A percentile compares a stretch with the other conserved stretches of the same genome.
Evolutionary conservation across 1,139 yeast genomes (phyloP).

Genomic region (Pneumocystis carinii): DNA sequence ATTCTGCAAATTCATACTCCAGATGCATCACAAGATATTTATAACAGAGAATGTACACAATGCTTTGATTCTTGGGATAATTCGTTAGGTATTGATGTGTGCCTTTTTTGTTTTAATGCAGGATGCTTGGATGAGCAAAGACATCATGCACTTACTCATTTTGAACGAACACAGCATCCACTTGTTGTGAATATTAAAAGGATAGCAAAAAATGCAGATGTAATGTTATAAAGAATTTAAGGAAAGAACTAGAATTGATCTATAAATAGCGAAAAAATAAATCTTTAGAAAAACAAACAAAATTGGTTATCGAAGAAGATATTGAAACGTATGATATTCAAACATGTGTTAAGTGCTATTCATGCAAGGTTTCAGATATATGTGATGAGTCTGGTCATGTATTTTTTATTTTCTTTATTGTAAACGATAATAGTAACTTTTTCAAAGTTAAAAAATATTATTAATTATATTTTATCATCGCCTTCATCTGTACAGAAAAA

Average conservation of each 20-base stretch:
- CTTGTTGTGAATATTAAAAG: slow-evolving; percentile 44
- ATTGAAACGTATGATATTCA: slow-evolving; percentile 47
- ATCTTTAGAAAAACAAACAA: slow-evolving; percentile 42
- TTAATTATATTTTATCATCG: slow-evolving; percentile 41
- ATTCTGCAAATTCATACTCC: background rate
- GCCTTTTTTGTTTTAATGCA: slow-evolving; percentile 50
- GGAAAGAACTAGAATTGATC: slow-evolving; percentile 1
- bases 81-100: slow-evolving; percentile 52
- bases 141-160: slow-evolving; percentile 43
- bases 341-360: slow-evolving; percentile 33
- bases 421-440: background rate
- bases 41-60: slow-evolving; percentile 74
- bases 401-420: slow-evolving; percentile 1
- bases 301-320: slow-evolving; percentile 59
- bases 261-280: slow-evolving; percentile 23
- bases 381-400: slow-evolving; percentile 12
- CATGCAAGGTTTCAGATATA: slow-evolving; percentile 14
- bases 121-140: slow-evolving; percentile 38
- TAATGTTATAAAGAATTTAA: background rate
- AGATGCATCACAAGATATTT: slow-evolving; percentile 27
- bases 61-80: slow-evolving; percentile 55
- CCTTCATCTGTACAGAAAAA: slow-evolving; percentile 53
- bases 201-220: slow-evolving; percentile 19
- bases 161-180: slow-evolving; percentile 36
- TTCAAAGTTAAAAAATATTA: background rate